Conservation (phyloP, 768 basidiomycete species). For the Lentinus brumalis region DNA sequence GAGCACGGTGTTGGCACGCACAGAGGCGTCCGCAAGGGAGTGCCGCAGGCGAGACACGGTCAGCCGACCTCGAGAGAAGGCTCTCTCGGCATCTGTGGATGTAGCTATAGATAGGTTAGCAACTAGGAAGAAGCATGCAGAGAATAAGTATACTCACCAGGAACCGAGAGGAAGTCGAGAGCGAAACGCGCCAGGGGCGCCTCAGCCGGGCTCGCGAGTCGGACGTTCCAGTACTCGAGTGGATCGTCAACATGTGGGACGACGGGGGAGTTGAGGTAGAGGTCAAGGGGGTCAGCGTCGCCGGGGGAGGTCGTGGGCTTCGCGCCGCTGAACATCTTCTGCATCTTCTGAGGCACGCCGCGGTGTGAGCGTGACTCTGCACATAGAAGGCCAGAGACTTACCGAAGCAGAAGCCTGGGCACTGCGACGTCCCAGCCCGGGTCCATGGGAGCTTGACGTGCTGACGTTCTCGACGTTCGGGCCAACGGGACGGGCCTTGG, state of each 20-base stretch:
- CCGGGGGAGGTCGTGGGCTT: neutral
- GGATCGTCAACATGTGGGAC: neutral
- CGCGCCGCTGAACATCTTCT: no score
- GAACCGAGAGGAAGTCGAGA: conserved; percentile 13
- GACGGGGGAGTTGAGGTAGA: neutral
- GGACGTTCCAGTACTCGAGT: neutral
- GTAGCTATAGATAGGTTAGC: no score
- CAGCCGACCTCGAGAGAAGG: conserved; percentile 33
- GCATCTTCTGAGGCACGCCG: no score
- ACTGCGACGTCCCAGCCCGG: no score
- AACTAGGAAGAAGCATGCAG: no score
- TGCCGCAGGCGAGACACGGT: conserved; percentile 31
- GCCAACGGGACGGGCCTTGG: neutral
- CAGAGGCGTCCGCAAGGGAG: conserved; percentile 29
- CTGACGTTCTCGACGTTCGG: no score
- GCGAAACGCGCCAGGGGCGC: conserved; percentile 2
- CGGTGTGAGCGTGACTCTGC: no score
- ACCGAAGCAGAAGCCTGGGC: no score
- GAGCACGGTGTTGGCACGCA: conserved; percentile 26
- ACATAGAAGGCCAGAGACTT: no score
- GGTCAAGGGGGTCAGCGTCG: neutral
- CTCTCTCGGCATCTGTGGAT: conserved; percentile 33
- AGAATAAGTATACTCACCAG: no score
- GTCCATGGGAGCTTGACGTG: no score
- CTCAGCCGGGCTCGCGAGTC: neutral